Evolutionary conservation across 1,139 yeast species (phyloP).

Genomic region (Hansenula sp.): DNA sequence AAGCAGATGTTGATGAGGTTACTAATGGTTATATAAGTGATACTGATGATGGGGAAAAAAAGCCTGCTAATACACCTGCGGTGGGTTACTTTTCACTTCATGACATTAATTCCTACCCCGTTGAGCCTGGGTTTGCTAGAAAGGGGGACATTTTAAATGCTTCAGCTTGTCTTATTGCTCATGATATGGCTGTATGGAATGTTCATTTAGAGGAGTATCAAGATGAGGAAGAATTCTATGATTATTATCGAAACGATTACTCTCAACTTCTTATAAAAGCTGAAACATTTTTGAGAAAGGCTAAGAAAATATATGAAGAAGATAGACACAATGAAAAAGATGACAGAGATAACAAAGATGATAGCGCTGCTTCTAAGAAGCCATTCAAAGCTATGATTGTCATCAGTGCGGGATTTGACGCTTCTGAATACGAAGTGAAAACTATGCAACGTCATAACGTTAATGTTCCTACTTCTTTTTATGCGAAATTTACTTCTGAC

Average conservation of each 20-base stretch:
- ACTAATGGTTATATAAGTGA: slow-evolving; percentile 28
- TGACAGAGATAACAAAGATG: too few relatives aligned
- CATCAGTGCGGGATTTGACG: slow-evolving; percentile 86
- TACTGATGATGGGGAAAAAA: slow-evolving; percentile 44
- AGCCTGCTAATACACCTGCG: slow-evolving; percentile 51
- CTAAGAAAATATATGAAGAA: slow-evolving; percentile 41
- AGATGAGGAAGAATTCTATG: slow-evolving; percentile 59
- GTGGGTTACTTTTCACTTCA: slow-evolving; percentile 85
- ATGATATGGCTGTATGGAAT: slow-evolving; percentile 80
- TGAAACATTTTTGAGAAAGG: slow-evolving; percentile 54
- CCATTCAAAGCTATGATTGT: slow-evolving; percentile 69
- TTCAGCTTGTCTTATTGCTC: slow-evolving; percentile 77
- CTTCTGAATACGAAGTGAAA: slow-evolving; percentile 77
- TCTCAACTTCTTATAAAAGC: slow-evolving; percentile 65
- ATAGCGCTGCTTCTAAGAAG: slow-evolving; percentile 30
- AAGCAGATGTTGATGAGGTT: slow-evolving; percentile 39
- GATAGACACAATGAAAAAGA: background rate
- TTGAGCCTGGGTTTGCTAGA: slow-evolving; percentile 75
- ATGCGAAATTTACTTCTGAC: slow-evolving; percentile 69
- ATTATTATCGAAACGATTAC: slow-evolving; percentile 59
- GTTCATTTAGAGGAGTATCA: slow-evolving; percentile 71
- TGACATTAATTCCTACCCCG: slow-evolving; percentile 84
- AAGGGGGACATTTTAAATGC: slow-evolving; percentile 72
- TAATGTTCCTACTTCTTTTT: slow-evolving; percentile 80
- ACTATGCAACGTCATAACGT: slow-evolving; percentile 86